Evolutionary conservation across 139 green algal species (phyloP).

Genomic region (Auxenochlorella protothecoides): DNA sequence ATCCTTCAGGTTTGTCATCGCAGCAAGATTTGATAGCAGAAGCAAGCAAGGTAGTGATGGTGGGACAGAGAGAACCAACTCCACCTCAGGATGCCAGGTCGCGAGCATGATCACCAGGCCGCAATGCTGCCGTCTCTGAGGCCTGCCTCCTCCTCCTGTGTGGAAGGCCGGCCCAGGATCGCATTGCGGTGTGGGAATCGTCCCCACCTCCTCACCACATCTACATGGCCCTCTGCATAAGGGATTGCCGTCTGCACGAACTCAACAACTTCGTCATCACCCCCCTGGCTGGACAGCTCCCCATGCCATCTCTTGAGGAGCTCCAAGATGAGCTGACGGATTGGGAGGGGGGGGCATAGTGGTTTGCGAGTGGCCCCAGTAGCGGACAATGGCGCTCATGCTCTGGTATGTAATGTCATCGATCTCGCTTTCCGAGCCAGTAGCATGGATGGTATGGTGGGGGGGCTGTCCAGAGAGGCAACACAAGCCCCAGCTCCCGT

Average conservation of each 20-base stretch:
- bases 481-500: background rate
- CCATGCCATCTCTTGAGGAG: constrained; percentile 8
- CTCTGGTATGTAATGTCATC: background rate
- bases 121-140: constrained; percentile 40
- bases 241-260: background rate
- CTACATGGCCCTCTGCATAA: background rate
- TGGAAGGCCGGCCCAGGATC: constrained; percentile 36
- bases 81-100: too few relatives aligned
- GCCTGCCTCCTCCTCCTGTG: constrained; percentile 35
- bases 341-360: background rate
- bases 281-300: constrained; percentile 10
- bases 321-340: background rate
- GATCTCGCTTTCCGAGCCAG: background rate
- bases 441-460: background rate
- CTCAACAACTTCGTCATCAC: background rate
- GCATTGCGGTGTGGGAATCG: constrained; percentile 59
- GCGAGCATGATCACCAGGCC: constrained; percentile 1
- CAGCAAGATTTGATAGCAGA: too few relatives aligned
- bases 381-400: background rate
- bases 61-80: too few relatives aligned
- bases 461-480: background rate
- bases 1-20: too few relatives aligned
- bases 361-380: background rate
- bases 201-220: constrained; percentile 24
- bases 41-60: too few relatives aligned